Percentiles rank a stretch among this genome's conserved stretches.
Evolutionary conservation across 495 filamentous ascomycete genomes (phyloP).

Genomic region (Trypethelium eluteriae): DNA sequence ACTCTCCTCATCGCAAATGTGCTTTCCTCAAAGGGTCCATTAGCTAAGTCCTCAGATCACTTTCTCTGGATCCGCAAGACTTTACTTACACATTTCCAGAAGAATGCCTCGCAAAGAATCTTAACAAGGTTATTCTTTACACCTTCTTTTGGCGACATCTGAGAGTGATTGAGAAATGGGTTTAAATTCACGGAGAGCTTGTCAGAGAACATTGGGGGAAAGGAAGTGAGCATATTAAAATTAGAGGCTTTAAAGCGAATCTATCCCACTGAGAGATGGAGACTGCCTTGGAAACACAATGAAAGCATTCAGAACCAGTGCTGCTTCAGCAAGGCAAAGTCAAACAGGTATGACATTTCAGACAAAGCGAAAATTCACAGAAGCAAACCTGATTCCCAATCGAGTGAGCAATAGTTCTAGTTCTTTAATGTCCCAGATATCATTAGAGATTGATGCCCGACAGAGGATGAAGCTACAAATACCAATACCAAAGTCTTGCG

Average conservation of each 20-base stretch:
- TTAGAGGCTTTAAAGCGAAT: neutral
- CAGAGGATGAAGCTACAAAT: no score
- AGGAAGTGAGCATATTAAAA: neutral
- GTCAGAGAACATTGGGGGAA: neutral
- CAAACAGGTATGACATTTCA: neutral
- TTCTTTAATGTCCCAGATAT: no score
- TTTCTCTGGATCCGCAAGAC: neutral
- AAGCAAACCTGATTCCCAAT: neutral
- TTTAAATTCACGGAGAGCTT: neutral
- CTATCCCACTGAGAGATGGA: neutral
- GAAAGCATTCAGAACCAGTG: neutral
- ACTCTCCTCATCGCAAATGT: neutral
- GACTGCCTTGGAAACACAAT: neutral
- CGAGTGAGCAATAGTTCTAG: no score
- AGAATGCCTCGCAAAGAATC: neutral
- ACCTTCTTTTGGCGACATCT: neutral
- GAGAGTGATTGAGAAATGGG: neutral
- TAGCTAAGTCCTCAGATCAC: neutral
- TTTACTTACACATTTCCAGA: neutral
- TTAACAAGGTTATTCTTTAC: neutral
- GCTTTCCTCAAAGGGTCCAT: neutral
- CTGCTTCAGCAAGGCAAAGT: neutral
- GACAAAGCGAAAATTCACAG: neutral
- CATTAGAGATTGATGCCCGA: no score
- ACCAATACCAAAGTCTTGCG: no score